These are phyloP conservation scores for Aspergillus novofumigatus DNA, from an alignment of 2,329 filamentous ascomycete genomes.

Conservation along the genomic window DNA sequence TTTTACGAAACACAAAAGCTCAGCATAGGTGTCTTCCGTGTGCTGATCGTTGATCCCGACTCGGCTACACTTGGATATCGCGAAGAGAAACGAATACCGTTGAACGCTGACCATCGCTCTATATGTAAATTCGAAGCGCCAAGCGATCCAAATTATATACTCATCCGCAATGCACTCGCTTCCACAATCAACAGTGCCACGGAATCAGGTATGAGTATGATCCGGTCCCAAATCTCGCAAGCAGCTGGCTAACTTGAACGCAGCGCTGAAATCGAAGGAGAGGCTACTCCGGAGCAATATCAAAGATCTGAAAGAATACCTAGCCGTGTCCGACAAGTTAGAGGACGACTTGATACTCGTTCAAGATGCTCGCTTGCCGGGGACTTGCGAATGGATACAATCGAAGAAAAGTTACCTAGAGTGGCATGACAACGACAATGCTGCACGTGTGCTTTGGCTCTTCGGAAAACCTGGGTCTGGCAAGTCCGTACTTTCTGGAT, in stretches of 20 bases:
- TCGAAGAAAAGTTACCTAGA: slow-evolving; percentile 3
- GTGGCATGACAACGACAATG: neutral
- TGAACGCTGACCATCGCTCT: neutral
- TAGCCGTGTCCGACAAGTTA: neutral
- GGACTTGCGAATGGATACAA: slow-evolving; percentile 5
- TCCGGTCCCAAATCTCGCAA: neutral
- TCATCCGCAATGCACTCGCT: neutral
- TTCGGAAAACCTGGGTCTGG: slow-evolving; percentile 28
- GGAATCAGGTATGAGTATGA: neutral
- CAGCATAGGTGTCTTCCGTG: too few species aligned
- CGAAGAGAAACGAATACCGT: neutral
- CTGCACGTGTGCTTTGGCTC: slow-evolving; percentile 22
- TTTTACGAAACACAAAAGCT: too few species aligned
- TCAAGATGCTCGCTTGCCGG: neutral
- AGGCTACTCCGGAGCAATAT: neutral
- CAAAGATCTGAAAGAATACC: neutral
- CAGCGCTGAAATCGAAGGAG: neutral
- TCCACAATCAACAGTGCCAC: neutral
- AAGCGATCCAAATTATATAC: neutral
- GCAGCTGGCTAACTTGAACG: neutral
- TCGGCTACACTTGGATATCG: too few species aligned
- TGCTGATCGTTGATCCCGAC: too few species aligned
- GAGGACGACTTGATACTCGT: slow-evolving; percentile 4
- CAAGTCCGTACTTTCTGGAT: slow-evolving; percentile 31
- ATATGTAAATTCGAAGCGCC: neutral